Percentiles rank a stretch among this genome's conserved stretches.
Conservation (phyloP, 2,329 filamentous ascomycete species). For the Tolypocladium tropicale region DNA sequence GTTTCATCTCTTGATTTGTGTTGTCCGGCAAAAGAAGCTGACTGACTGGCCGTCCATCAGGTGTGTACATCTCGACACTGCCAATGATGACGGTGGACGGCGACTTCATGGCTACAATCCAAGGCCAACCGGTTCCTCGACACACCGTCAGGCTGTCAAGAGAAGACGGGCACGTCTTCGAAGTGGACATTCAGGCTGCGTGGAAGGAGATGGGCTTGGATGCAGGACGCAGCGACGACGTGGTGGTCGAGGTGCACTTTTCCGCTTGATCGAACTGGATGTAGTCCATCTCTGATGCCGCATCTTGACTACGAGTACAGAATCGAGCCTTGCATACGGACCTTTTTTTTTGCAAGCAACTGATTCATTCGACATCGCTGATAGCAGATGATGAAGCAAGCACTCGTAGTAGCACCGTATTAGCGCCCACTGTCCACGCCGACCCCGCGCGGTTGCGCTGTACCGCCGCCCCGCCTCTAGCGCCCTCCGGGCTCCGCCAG, state of each 20-base stretch:
- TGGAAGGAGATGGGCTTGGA: conserved; percentile 66
- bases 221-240: conserved; percentile 71
- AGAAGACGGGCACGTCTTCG: conserved; percentile 49
- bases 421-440: background rate
- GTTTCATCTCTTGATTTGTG: conserved; percentile 8
- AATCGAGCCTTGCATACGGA: too few species aligned
- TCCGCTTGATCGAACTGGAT: conserved; percentile 24
- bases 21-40: background rate
- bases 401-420: background rate
- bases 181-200: conserved; percentile 66
- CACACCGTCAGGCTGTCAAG: conserved; percentile 52
- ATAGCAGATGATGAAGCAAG: too few species aligned
- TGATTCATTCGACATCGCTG: too few species aligned
- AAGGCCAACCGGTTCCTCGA: conserved; percentile 57
- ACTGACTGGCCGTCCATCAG: conserved; percentile 20
- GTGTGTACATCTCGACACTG: conserved; percentile 67
- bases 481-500: conserved; percentile 1
- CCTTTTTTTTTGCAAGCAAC: too few species aligned
- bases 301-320: too few species aligned
- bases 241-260: conserved; percentile 55
- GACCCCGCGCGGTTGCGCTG: background rate
- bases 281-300: too few species aligned
- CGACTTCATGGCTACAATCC: conserved; percentile 66
- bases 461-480: background rate
- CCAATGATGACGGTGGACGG: conserved; percentile 47